Percentiles rank a stretch among this genome's conserved stretches.
Conservation (phyloP, 2,329 filamentous ascomycete species). For the Bipolaris cookei region DNA sequence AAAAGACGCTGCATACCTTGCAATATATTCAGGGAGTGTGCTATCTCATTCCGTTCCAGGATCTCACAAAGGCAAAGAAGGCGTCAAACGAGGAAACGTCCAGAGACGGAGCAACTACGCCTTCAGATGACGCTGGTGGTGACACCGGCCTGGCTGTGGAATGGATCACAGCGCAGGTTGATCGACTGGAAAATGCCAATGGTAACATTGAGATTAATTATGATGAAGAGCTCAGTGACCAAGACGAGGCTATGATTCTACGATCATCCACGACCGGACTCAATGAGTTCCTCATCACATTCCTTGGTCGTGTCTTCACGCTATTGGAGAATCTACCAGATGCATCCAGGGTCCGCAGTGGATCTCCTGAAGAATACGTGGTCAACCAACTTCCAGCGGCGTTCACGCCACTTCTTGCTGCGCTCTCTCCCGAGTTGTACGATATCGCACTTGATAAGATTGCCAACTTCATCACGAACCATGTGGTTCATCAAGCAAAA, state of each 20-base stretch:
- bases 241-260: constrained; percentile 85
- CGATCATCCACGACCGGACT: constrained; percentile 94
- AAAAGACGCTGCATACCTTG: constrained; percentile 93
- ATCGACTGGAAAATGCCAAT: constrained; percentile 87
- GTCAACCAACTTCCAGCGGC: constrained; percentile 94
- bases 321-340: constrained; percentile 94
- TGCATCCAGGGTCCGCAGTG: constrained; percentile 82
- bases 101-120: constrained; percentile 39
- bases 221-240: constrained; percentile 77
- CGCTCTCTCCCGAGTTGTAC: constrained; percentile 90
- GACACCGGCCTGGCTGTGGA: constrained; percentile 73
- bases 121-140: constrained; percentile 43
- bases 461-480: constrained; percentile 85
- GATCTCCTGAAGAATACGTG: constrained; percentile 94
- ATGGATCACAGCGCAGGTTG: constrained; percentile 94
- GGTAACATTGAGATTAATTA: constrained; percentile 88
- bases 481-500: constrained; percentile 94
- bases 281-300: constrained; percentile 86
- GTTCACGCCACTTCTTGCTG: constrained; percentile 86
- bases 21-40: constrained; percentile 95
- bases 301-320: constrained; percentile 93
- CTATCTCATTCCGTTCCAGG: constrained; percentile 92
- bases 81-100: constrained; percentile 16
- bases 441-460: constrained; percentile 92
- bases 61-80: constrained; percentile 68